Evolutionary conservation across 116 monocot genomes (phyloP), one percentile per base, ranked within the genome.

Genomic region (Thalassia testudinum): DNA sequence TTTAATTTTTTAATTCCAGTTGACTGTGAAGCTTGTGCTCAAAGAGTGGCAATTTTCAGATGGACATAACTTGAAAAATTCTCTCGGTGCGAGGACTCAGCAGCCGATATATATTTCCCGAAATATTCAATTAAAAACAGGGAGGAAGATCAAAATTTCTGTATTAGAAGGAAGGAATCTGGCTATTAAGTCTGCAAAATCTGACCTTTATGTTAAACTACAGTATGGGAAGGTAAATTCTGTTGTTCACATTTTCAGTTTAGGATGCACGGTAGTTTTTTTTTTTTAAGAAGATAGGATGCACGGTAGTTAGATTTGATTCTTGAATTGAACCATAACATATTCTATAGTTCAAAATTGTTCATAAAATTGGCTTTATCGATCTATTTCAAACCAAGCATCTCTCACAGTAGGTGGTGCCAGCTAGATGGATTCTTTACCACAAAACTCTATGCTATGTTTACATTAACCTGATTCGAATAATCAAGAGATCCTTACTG

Each of bases 1-100:
- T 27, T 19, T 1, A 1, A 30, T 30, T 27, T 42, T 19, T 53
- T 16, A 40, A 23, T 60, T 44, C 1, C 85, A 97, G 97, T 61
- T 97, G 53, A 55, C 62, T 11, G 85, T 97, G 49, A 70, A 57
- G 26, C 77, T 97, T 55, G 67, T 70, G 38, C 56, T 85, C 43
- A 85, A 85, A 77, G 97, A 97, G 63, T 97, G 97, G 97, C 97
- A 89, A 62, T 88, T 72, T 76, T 84, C 89, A 52, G 97, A 97
- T 66, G 82, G 70, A 52, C 74, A 73, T 21, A 75, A 67, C 57
- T 42, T 69, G 34, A 63, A 27, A 34, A 74, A 47, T 37, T 66
- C 66, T 40, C 17, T 37, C 7, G 55, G 21, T 27, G 49, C 38
- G 37, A 58, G 45, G 24, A 43, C 70, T 56, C 80, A 76, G 27